Evolutionary conservation across 2,329 filamentous ascomycete genomes (phyloP).

Genomic region (Leptographium galeiforme): DNA sequence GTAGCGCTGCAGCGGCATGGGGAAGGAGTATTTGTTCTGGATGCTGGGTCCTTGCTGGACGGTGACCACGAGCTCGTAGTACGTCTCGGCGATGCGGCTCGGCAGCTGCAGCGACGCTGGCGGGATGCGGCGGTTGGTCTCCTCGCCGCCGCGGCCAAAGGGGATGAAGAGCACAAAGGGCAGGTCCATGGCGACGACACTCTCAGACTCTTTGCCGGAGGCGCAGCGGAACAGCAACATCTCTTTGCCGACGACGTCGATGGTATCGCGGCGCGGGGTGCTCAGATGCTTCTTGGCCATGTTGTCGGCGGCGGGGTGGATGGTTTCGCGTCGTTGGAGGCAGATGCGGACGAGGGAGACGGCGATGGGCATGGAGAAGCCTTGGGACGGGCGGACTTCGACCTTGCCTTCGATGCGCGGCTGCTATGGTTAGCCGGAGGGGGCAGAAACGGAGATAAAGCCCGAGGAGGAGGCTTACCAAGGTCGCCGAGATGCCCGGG

Average conservation of each 20-base stretch:
- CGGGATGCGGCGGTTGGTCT: constrained; percentile 78
- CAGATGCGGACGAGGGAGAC: constrained; percentile 90
- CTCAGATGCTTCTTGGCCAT: constrained; percentile 84
- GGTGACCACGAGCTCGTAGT: constrained; percentile 89
- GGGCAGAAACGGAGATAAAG: background rate
- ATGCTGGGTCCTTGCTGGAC: constrained; percentile 80
- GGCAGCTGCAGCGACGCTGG: constrained; percentile 84
- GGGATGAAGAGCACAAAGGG: constrained; percentile 97
- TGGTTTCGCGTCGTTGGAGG: constrained; percentile 85
- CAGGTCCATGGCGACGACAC: constrained; percentile 87
- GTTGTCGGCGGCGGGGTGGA: constrained; percentile 91
- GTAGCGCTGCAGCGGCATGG: constrained; percentile 82
- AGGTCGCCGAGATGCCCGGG: constrained; percentile 89
- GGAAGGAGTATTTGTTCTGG: constrained; percentile 83
- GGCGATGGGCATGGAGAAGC: constrained; percentile 77
- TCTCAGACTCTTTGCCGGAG: constrained; percentile 72
- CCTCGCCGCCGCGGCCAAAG: constrained; percentile 80
- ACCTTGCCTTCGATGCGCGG: constrained; percentile 96
- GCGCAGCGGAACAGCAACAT: constrained; percentile 81
- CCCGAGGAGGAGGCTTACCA: constrained; percentile 46
- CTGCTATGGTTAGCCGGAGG: constrained; percentile 28
- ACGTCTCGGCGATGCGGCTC: constrained; percentile 91
- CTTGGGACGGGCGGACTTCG: constrained; percentile 78
- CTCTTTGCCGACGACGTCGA: constrained; percentile 91
- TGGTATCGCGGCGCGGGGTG: constrained; percentile 78